A percentile compares a stretch with the other conserved stretches of the same genome.
phyloP scores from a whole-genome alignment of 176 grass and related monocot genomes.

The Musa acuminata region DNA sequence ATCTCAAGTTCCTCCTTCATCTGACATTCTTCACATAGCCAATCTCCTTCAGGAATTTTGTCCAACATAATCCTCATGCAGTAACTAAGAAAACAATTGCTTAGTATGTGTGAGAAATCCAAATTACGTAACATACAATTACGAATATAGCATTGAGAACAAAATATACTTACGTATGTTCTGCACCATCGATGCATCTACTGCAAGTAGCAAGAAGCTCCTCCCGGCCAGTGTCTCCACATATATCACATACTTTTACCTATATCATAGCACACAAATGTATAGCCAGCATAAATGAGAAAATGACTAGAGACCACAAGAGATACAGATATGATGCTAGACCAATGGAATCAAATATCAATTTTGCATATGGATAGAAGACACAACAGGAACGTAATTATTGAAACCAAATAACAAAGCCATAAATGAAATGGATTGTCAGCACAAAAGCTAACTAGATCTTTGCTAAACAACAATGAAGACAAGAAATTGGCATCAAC shows the following conservation, averaged over 20 bases:
- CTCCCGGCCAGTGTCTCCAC: slow-evolving; percentile 87
- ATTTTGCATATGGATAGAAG: no score
- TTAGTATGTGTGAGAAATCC: not conserved
- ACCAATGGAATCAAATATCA: not conserved
- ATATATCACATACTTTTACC: slow-evolving; percentile 99
- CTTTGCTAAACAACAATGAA: no score
- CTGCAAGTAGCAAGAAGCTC: slow-evolving; percentile 87
- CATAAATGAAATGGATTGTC: no score
- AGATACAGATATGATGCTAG: not conserved
- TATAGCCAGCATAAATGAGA: not conserved
- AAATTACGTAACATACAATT: not conserved
- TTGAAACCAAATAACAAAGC: no score
- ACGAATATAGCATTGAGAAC: slow-evolving; percentile 15
- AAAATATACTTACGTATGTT: slow-evolving; percentile 65
- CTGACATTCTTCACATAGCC: slow-evolving; percentile 97
- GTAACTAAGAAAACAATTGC: slow-evolving; percentile 46
- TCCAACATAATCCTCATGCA: slow-evolving; percentile 89
- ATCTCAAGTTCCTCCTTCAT: slow-evolving; percentile 34
- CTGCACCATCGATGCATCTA: slow-evolving; percentile 84
- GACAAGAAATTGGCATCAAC: no score
- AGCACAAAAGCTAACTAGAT: no score
- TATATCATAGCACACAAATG: slow-evolving; percentile 28
- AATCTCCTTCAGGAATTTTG: slow-evolving; percentile 88
- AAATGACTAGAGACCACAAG: slow-evolving; percentile 2
- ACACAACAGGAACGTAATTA: no score